Conservation (phyloP, 305 asterid species). For the Fraxinus dipetala region DNA sequence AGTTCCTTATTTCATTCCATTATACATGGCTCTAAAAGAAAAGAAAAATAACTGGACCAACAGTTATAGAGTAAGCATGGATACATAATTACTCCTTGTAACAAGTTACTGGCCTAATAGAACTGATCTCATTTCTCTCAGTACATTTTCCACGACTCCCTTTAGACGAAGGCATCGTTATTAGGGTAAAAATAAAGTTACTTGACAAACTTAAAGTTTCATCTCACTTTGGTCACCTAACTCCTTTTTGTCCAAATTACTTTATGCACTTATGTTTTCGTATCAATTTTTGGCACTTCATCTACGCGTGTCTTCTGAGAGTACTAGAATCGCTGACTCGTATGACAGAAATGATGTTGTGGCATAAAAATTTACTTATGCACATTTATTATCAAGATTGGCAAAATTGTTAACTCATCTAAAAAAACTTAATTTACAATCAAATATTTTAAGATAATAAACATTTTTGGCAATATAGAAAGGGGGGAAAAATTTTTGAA, state of each 20-base stretch:
- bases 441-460: background rate
- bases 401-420: background rate
- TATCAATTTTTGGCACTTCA: background rate
- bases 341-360: background rate
- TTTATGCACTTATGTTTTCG: background rate
- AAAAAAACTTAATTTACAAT: background rate
- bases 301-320: background rate
- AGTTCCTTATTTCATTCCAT: background rate
- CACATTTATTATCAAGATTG: background rate
- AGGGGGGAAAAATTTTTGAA: background rate
- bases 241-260: background rate
- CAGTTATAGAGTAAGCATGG: background rate
- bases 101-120: background rate
- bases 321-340: background rate
- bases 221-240: background rate
- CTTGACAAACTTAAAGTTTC: background rate
- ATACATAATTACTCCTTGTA: background rate
- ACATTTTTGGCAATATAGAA: background rate
- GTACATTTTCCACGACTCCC: background rate
- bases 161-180: background rate
- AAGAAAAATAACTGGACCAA: background rate
- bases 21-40: background rate
- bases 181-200: background rate
- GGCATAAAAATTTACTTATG: background rate
- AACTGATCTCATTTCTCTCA: background rate